These are phyloP conservation scores for Cenchrus americanus DNA, from an alignment of 176 grass and related monocot species.

Conservation along the genomic window DNA sequence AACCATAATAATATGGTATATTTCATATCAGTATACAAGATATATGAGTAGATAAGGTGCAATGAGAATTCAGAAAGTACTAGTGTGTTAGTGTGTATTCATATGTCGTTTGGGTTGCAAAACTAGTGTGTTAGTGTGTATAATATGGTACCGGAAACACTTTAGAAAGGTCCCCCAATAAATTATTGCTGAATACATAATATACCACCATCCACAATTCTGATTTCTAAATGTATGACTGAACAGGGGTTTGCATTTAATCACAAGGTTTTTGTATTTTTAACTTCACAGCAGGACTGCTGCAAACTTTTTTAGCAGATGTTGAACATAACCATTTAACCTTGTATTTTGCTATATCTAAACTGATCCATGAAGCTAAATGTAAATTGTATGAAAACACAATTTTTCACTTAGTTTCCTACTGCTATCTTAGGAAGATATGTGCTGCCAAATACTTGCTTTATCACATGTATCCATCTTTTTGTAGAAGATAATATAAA, in stretches of 20 bases:
- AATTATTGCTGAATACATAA: conserved; percentile 24
- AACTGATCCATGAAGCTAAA: neutral
- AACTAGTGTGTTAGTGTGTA: neutral
- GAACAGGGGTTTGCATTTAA: neutral
- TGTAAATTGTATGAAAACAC: neutral
- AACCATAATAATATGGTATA: conserved; percentile 31
- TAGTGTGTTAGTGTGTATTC: neutral
- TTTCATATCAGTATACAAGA: conserved; percentile 28
- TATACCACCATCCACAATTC: neutral
- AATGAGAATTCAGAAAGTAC: neutral
- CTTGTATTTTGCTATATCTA: neutral
- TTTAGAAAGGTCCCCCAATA: neutral
- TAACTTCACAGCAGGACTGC: neutral
- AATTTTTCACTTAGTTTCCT: neutral
- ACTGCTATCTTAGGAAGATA: neutral
- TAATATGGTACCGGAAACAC: conserved; percentile 8
- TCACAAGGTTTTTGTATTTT: neutral
- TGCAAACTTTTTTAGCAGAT: neutral
- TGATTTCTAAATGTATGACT: conserved; percentile 6
- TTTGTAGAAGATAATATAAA: neutral
- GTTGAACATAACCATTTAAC: neutral
- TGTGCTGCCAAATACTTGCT: neutral
- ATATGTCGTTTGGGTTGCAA: neutral
- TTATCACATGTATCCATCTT: neutral
- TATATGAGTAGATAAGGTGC: neutral